A percentile compares a stretch with the other conserved stretches of the same genome.
These are phyloP conservation scores for Pichia nakasei DNA, from an alignment of 805 yeast genomes.

Conservation along the genomic window DNA sequence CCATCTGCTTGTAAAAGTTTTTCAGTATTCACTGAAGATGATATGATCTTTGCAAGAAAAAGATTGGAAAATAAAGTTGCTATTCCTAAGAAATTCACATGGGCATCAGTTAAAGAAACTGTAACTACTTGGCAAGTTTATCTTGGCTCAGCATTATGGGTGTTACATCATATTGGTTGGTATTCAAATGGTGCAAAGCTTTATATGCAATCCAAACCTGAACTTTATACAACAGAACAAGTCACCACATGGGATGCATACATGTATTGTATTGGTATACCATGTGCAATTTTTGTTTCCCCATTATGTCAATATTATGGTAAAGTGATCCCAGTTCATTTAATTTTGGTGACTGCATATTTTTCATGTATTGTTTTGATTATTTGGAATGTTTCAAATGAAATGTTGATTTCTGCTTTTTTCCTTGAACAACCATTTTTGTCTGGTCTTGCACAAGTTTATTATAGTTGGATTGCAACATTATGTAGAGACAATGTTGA, in stretches of 20 bases:
- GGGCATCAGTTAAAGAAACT: constrained; percentile 44
- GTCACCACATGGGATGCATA: constrained; percentile 43
- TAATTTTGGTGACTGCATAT: constrained; percentile 46
- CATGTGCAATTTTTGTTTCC: constrained; percentile 39
- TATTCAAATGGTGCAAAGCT: constrained; percentile 45
- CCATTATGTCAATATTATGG: constrained; percentile 38
- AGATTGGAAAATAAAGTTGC: constrained; percentile 31
- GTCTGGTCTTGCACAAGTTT: constrained; percentile 55
- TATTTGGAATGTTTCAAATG: constrained; percentile 47
- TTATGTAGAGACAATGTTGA: constrained; percentile 49
- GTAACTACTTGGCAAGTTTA: constrained; percentile 54
- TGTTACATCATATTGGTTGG: constrained; percentile 52
- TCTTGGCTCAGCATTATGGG: constrained; percentile 48
- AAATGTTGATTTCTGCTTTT: constrained; percentile 59
- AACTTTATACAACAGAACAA: constrained; percentile 33
- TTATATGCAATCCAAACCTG: constrained; percentile 51
- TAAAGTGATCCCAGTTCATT: constrained; percentile 38
- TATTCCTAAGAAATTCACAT: constrained; percentile 18
- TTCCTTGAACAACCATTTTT: constrained; percentile 52
- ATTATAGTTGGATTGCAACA: constrained; percentile 51
- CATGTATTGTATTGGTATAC: constrained; percentile 52
- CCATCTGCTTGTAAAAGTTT: constrained; percentile 56
- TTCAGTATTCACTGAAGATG: constrained; percentile 47
- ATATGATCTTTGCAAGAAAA: constrained; percentile 42
- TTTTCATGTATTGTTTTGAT: constrained; percentile 47